phyloP scores from a whole-genome alignment of 176 grass and related monocot genomes.

The Phoenix roebelenii region DNA sequence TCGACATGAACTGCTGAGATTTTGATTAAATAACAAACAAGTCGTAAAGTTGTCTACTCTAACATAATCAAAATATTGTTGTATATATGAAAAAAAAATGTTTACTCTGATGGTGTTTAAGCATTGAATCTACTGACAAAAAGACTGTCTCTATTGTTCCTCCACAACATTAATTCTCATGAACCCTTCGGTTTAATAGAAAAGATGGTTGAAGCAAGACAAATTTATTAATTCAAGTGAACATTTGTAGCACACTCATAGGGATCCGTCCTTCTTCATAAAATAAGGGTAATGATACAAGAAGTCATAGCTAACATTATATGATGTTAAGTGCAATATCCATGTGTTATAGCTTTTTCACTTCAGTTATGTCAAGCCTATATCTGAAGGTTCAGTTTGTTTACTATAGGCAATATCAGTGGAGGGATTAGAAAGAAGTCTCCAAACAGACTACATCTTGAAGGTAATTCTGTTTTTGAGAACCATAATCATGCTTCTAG shows the following conservation, averaged over 20 bases:
- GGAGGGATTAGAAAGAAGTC: conserved; percentile 65
- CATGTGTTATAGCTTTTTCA: neutral
- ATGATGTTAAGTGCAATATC: neutral
- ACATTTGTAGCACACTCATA: too few relatives aligned
- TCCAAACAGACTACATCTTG: conserved; percentile 85
- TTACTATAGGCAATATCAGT: conserved; percentile 48
- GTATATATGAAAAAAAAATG: too few relatives aligned
- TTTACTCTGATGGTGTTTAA: too few relatives aligned
- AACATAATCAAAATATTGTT: too few relatives aligned
- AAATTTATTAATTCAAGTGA: too few relatives aligned
- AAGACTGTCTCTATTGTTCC: too few relatives aligned
- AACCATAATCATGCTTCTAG: neutral
- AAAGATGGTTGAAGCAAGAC: too few relatives aligned
- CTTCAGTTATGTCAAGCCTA: neutral
- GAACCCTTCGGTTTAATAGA: too few relatives aligned
- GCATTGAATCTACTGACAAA: too few relatives aligned
- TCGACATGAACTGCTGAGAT: neutral
- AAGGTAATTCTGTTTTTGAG: conserved; percentile 42
- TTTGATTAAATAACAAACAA: neutral
- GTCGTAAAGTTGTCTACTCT: too few relatives aligned
- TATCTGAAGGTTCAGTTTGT: neutral
- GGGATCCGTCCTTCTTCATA: too few relatives aligned
- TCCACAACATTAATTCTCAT: too few relatives aligned
- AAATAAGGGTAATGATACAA: neutral
- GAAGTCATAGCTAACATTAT: neutral